Conservation (phyloP, 2,329 filamentous ascomycete species). For the Alternaria postmessia region DNA sequence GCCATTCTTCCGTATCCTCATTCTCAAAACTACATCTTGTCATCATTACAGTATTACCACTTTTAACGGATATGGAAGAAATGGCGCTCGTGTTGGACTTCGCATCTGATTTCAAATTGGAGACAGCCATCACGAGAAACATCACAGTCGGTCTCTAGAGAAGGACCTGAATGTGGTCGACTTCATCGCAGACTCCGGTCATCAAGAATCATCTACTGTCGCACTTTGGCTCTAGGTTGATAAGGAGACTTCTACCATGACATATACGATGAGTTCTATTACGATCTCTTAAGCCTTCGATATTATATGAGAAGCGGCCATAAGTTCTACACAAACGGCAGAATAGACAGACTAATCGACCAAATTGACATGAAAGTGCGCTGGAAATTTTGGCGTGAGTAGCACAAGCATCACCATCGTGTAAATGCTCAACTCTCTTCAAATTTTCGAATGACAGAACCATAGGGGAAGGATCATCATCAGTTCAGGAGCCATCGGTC, state of each 20-base stretch:
- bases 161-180: too few species aligned
- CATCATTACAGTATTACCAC: neutral
- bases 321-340: neutral
- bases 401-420: neutral
- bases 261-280: too few species aligned
- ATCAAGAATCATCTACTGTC: too few species aligned
- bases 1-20: neutral
- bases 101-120: neutral
- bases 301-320: neutral
- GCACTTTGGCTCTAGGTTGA: too few species aligned
- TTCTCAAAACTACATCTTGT: rapidly evolving
- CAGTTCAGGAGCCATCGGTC: neutral
- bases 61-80: neutral
- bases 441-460: neutral
- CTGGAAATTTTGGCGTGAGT: neutral
- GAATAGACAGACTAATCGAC: neutral
- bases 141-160: too few species aligned
- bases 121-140: too few species aligned
- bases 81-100: neutral
- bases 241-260: too few species aligned
- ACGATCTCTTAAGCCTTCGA: too few species aligned
- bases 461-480: neutral
- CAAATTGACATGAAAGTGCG: neutral
- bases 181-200: too few species aligned
- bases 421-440: neutral